Evolutionary conservation across 2,329 filamentous ascomycete species (phyloP).

Genomic region (Tolypocladium cylindrosporum): DNA sequence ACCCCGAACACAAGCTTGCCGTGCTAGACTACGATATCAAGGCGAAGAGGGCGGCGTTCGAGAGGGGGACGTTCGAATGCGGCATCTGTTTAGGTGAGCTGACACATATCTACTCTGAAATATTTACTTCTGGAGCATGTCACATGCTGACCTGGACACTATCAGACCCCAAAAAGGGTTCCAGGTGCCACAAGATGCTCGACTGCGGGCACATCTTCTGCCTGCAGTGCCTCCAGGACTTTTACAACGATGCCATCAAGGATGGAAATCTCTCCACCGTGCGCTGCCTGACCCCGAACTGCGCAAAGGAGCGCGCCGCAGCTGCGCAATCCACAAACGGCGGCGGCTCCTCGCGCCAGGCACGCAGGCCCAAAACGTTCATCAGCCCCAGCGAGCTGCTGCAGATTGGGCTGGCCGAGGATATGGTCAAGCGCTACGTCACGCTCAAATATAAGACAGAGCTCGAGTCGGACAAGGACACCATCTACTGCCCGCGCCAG

Average conservation of each 20-base stretch:
- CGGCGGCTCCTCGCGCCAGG: conserved; percentile 5
- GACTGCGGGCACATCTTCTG: conserved; percentile 91
- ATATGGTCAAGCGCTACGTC: conserved; percentile 76
- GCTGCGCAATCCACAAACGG: conserved; percentile 8
- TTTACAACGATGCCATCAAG: conserved; percentile 78
- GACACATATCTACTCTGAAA: background rate
- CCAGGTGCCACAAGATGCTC: conserved; percentile 68
- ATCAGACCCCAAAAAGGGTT: conserved; percentile 79
- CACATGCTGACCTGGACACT: conserved; percentile 8
- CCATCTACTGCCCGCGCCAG: conserved; percentile 80
- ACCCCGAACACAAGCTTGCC: conserved; percentile 52
- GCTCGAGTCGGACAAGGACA: conserved; percentile 83
- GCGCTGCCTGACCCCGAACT: conserved; percentile 70
- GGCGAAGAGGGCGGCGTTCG: conserved; percentile 64
- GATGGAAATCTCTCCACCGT: conserved; percentile 75
- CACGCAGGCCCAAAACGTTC: conserved; percentile 51
- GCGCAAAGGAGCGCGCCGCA: conserved; percentile 52
- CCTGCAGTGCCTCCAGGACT: conserved; percentile 74
- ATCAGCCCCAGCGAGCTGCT: conserved; percentile 77
- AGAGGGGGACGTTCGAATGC: conserved; percentile 78
- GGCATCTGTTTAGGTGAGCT: conserved; percentile 63
- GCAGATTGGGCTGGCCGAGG: conserved; percentile 61
- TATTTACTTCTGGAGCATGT: background rate
- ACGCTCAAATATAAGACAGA: conserved; percentile 86
- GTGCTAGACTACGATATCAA: conserved; percentile 71